These are phyloP conservation scores for Calocera viscosa DNA, from an alignment of 768 basidiomycete genomes.

Conservation along the genomic window DNA sequence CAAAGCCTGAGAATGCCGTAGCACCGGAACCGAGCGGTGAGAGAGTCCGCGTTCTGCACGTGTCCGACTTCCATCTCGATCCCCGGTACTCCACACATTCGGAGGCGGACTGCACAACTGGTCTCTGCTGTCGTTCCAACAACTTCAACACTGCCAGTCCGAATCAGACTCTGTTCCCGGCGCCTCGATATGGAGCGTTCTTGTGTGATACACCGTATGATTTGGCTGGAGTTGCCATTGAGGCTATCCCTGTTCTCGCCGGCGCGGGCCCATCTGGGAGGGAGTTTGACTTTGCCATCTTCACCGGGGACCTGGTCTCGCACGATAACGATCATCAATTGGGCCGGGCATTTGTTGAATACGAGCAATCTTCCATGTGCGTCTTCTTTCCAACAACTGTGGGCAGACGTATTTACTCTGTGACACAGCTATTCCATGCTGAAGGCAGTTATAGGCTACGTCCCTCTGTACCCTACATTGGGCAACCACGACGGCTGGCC, in stretches of 20 bases:
- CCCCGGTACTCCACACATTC: neutral
- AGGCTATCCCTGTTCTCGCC: constrained; percentile 55
- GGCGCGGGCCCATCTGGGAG: constrained; percentile 43
- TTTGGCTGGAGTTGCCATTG: constrained; percentile 45
- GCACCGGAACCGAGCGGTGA: neutral
- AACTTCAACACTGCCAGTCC: constrained; percentile 29
- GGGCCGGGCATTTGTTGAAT: neutral
- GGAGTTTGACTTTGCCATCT: constrained; percentile 36
- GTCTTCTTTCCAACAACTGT: constrained; percentile 13
- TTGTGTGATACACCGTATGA: constrained; percentile 50
- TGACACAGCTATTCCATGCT: neutral
- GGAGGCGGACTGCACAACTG: neutral
- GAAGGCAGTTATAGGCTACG: neutral
- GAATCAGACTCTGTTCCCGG: constrained; percentile 40
- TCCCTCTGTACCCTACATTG: constrained; percentile 14
- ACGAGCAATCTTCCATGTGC: constrained; percentile 25
- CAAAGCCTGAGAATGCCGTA: constrained; percentile 6
- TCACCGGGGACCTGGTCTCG: constrained; percentile 49
- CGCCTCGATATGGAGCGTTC: constrained; percentile 57
- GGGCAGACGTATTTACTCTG: too few species aligned
- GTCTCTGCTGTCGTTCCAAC: neutral
- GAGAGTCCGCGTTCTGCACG: neutral
- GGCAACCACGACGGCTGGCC: constrained; percentile 32
- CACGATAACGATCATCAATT: constrained; percentile 32
- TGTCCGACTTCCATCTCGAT: neutral